Evolutionary conservation across 495 filamentous ascomycete species (phyloP).

Genomic region (Hyaloscypha variabilis): DNA sequence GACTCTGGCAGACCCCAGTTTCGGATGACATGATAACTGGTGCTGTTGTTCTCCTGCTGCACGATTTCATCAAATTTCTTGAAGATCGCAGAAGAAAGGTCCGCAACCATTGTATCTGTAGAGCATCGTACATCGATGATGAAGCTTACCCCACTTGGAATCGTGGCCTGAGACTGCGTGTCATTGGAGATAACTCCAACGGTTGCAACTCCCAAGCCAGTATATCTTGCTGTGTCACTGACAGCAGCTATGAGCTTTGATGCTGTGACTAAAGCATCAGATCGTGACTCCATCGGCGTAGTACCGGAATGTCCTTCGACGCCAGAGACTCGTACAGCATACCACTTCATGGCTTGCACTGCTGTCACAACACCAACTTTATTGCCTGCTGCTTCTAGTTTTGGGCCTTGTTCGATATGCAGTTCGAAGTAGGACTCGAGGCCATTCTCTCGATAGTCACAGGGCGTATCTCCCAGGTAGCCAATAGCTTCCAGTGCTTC

Average conservation of each 20-base stretch:
- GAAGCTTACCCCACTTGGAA: constrained; percentile 69
- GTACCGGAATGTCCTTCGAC: constrained; percentile 75
- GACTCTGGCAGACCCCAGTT: constrained; percentile 62
- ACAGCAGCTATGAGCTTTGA: constrained; percentile 66
- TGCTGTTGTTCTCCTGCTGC: constrained; percentile 39
- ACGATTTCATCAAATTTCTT: constrained; percentile 25
- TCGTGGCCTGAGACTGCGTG: constrained; percentile 72
- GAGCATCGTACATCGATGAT: constrained; percentile 73
- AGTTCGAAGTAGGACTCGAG: constrained; percentile 82
- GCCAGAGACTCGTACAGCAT: constrained; percentile 64
- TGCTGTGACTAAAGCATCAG: constrained; percentile 68
- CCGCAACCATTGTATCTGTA: constrained; percentile 56
- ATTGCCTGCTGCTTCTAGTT: constrained; percentile 60
- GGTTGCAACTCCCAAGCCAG: constrained; percentile 59
- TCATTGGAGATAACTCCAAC: constrained; percentile 69
- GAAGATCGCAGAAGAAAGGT: constrained; percentile 38
- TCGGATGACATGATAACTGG: constrained; percentile 53
- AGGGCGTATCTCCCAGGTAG: constrained; percentile 62
- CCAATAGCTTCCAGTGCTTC: constrained; percentile 69
- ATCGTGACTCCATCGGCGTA: constrained; percentile 59
- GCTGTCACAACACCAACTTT: constrained; percentile 76
- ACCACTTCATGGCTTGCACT: constrained; percentile 73
- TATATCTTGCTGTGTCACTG: constrained; percentile 35
- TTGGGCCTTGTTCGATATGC: constrained; percentile 81
- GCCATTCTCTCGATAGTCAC: constrained; percentile 60